These are phyloP conservation scores for Bacterosira constricta DNA, from an alignment of 108 stramenopile genomes.

Conservation along the genomic window DNA sequence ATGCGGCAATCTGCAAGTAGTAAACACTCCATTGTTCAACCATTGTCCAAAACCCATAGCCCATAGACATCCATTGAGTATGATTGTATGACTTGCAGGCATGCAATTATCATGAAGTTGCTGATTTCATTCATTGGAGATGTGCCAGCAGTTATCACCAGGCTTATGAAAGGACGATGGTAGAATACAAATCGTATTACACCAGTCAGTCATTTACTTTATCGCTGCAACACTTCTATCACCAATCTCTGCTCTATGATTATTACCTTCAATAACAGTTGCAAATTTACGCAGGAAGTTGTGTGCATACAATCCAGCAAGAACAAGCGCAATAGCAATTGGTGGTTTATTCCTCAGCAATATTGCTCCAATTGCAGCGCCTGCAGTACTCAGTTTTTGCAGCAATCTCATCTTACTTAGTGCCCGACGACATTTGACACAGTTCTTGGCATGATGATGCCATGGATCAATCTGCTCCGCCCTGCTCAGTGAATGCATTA, in stretches of 20 bases:
- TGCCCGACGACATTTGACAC: slow-evolving; percentile 29
- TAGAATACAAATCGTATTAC: background rate
- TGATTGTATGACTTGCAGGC: background rate
- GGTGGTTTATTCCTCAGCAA: slow-evolving; percentile 8
- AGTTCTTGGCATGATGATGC: slow-evolving; percentile 44
- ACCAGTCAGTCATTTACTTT: slow-evolving; percentile 9
- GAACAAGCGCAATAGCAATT: slow-evolving; percentile 11
- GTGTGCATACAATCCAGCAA: slow-evolving; percentile 9
- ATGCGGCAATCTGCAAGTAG: no score
- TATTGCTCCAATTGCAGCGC: slow-evolving; percentile 16
- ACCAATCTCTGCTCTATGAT: slow-evolving; percentile 28
- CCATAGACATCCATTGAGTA: background rate
- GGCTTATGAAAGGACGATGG: background rate
- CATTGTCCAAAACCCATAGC: no score
- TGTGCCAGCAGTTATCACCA: background rate
- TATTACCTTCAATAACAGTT: slow-evolving; percentile 39
- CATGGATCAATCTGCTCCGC: slow-evolving; percentile 48
- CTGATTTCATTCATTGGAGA: no score
- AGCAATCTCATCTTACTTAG: slow-evolving; percentile 17
- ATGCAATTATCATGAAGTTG: no score
- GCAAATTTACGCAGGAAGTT: slow-evolving; percentile 31
- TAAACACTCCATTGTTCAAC: no score
- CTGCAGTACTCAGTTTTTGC: slow-evolving; percentile 6
- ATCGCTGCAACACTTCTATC: slow-evolving; percentile 30
- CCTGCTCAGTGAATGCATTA: slow-evolving; percentile 17